Evolutionary conservation across 768 basidiomycete genomes (phyloP).

Genomic region (Lactarius sanguifluus): DNA sequence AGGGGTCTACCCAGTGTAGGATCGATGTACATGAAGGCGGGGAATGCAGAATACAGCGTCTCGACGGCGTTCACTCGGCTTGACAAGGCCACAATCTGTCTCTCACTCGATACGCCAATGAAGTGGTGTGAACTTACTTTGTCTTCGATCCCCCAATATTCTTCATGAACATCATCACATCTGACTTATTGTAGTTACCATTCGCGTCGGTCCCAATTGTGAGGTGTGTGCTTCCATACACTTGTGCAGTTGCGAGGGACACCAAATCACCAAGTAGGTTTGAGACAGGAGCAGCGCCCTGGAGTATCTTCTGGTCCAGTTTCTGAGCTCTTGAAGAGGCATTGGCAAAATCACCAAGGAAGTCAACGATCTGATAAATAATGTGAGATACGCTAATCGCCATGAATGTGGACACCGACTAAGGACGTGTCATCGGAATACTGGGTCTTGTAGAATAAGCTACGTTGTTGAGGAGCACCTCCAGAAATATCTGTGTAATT

Average conservation of each 20-base stretch:
- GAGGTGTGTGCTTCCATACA: not conserved
- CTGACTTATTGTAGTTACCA: not conserved
- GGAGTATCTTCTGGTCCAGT: not conserved
- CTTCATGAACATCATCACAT: not conserved
- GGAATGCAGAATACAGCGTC: not conserved
- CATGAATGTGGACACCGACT: not conserved
- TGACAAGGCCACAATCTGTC: not conserved
- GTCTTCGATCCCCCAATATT: not conserved
- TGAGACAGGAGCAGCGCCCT: not conserved
- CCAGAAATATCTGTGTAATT: not conserved
- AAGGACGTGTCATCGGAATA: not conserved
- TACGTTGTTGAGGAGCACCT: not conserved
- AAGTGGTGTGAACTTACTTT: not conserved
- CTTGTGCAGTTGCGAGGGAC: not conserved
- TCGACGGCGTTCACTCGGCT: not conserved
- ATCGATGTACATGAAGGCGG: not conserved
- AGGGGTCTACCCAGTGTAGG: not conserved
- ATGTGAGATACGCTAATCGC: not conserved
- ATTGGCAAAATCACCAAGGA: not conserved
- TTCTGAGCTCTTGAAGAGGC: not conserved
- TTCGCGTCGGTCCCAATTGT: not conserved
- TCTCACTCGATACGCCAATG: not conserved
- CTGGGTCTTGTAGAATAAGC: not conserved
- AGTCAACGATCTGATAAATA: not conserved
- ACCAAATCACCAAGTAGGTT: not conserved